These are phyloP conservation scores for Oryza meridionalis DNA, from an alignment of 176 grass and related monocot species.

Conservation along the genomic window DNA sequence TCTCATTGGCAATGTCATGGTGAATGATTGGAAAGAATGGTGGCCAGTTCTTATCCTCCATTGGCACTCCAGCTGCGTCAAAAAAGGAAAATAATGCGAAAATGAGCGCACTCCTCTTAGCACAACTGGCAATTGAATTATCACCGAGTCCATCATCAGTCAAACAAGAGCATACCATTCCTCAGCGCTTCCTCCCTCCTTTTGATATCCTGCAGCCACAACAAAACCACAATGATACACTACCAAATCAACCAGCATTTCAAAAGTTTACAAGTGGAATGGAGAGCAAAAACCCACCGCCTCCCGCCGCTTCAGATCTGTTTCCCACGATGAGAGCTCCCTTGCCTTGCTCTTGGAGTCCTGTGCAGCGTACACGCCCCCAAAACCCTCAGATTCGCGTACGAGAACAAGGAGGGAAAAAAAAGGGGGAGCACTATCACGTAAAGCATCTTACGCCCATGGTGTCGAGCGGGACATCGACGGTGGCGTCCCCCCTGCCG, in stretches of 20 bases:
- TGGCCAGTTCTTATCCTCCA: constrained; percentile 53
- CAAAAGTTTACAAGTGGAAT: neutral
- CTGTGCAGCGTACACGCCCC: constrained; percentile 15
- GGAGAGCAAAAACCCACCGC: constrained; percentile 51
- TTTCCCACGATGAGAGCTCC: constrained; percentile 83
- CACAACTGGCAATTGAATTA: constrained; percentile 5
- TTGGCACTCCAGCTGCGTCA: constrained; percentile 46
- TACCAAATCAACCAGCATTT: neutral
- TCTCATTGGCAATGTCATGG: constrained; percentile 56
- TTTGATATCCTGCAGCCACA: constrained; percentile 70
- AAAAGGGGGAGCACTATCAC: neutral
- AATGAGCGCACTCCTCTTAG: constrained; percentile 21
- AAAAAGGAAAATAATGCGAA: neutral
- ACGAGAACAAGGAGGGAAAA: neutral
- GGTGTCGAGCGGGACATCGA: constrained; percentile 71
- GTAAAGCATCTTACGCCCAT: constrained; percentile 57
- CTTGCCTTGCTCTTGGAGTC: constrained; percentile 66
- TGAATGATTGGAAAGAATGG: constrained; percentile 53
- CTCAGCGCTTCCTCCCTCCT: constrained; percentile 79
- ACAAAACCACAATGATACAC: constrained; percentile 30
- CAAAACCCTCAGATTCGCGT: constrained; percentile 29
- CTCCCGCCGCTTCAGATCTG: constrained; percentile 74
- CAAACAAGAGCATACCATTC: constrained; percentile 45
- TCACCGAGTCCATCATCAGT: neutral
- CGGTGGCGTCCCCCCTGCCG: constrained; percentile 64